phyloP scores from a whole-genome alignment of 1,284 basidiomycete species.

The Boletus mariae region DNA sequence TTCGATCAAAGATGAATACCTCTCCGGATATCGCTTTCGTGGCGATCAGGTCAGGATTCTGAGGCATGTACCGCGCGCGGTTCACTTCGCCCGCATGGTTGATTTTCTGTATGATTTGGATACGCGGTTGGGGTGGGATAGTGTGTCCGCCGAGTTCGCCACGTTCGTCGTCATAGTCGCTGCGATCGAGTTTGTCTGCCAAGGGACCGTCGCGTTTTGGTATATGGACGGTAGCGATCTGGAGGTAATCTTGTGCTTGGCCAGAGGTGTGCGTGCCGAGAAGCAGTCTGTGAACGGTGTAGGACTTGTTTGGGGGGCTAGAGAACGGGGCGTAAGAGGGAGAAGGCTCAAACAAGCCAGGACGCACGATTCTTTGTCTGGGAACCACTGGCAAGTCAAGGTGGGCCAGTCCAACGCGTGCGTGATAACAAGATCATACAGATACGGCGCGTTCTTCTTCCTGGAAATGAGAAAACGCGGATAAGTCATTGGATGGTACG shows the following conservation, averaged over 20 bases:
- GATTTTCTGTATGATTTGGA: constrained; percentile 92
- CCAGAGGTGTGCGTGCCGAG: constrained; percentile 98
- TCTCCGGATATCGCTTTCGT: constrained; percentile 91
- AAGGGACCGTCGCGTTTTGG: constrained; percentile 72
- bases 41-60: constrained; percentile 95
- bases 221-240: constrained; percentile 93
- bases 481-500: background rate
- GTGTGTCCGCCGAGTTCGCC: constrained; percentile 88
- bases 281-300: constrained; percentile 89
- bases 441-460: constrained; percentile 97
- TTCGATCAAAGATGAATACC: constrained; percentile 93
- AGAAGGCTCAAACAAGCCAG: background rate
- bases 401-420: constrained; percentile 99
- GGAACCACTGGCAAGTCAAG: constrained; percentile 98
- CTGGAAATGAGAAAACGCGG: constrained; percentile 36
- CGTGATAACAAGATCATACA: constrained; percentile 97
- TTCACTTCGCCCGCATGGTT: constrained; percentile 98
- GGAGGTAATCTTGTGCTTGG: constrained; percentile 92
- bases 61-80: constrained; percentile 97
- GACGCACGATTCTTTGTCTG: constrained; percentile 88
- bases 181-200: constrained; percentile 71
- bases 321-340: background rate
- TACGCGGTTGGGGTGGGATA: constrained; percentile 72
- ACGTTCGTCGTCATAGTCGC: constrained; percentile 89
- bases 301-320: constrained; percentile 85